phyloP scores from a whole-genome alignment of 805 yeast species.

The Candida suzukii region DNA sequence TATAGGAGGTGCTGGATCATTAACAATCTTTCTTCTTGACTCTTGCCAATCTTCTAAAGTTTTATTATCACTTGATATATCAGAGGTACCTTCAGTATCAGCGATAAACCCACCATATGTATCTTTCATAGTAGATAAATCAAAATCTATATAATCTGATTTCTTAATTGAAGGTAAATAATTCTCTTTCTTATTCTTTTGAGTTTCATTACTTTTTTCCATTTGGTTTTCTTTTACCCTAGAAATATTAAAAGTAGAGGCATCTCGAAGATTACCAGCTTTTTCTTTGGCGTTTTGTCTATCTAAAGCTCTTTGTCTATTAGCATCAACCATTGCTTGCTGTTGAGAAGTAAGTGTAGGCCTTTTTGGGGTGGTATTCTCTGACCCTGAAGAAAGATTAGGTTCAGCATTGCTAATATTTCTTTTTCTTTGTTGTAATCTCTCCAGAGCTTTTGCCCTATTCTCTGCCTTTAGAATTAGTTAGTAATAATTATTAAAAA shows the following conservation, averaged over 20 bases:
- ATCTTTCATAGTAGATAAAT: constrained; percentile 86
- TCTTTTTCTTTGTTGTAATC: constrained; percentile 39
- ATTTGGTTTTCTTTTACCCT: constrained; percentile 15
- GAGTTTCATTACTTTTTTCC: constrained; percentile 11
- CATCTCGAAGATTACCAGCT: constrained; percentile 14
- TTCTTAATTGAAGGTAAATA: constrained; percentile 42
- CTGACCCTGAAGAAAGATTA: constrained; percentile 2
- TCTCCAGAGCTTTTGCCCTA: constrained; percentile 53
- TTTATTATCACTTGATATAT: constrained; percentile 24
- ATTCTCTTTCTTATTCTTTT: constrained; percentile 6
- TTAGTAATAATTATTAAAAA: neutral
- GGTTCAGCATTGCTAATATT: constrained; percentile 4
- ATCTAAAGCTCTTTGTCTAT: constrained; percentile 47
- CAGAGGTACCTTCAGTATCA: constrained; percentile 21
- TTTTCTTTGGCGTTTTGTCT: constrained; percentile 9
- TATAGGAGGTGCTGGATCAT: constrained; percentile 64
- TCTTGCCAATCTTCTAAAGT: constrained; percentile 50
- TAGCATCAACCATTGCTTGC: constrained; percentile 39
- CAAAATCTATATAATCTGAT: constrained; percentile 74
- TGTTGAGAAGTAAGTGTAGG: constrained; percentile 40
- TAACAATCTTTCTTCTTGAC: constrained; percentile 25
- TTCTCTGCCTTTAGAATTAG: constrained; percentile 50
- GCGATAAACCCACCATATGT: constrained; percentile 77
- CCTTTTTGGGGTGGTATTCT: neutral
- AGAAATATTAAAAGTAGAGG: constrained; percentile 6